Conservation (phyloP, 73 alveolate genomes). For the Stentor roeselii region DNA sequence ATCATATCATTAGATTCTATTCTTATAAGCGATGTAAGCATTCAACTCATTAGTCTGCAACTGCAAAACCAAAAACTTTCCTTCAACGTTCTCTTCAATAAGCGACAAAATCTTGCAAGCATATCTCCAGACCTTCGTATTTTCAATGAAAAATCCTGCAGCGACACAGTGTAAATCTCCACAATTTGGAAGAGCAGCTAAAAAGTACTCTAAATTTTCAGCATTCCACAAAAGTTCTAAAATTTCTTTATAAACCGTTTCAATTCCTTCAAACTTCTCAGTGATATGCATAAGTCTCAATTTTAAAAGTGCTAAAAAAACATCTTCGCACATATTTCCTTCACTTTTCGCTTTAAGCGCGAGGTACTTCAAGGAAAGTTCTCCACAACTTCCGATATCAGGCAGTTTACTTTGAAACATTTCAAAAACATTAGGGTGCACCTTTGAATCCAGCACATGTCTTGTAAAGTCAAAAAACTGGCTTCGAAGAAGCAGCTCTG, state of each 20-base stretch:
- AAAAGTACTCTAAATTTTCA: not conserved
- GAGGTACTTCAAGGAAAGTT: not conserved
- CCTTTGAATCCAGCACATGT: not conserved
- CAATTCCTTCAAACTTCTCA: not conserved
- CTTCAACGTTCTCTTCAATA: slow-evolving; percentile 1
- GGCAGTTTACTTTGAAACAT: not conserved
- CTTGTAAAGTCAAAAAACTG: slow-evolving; percentile 13
- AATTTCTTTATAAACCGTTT: not conserved
- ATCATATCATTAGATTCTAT: not conserved
- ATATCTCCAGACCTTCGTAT: not conserved
- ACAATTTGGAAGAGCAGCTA: not conserved
- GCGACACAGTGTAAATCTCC: slow-evolving; percentile 13
- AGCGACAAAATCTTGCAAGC: not conserved
- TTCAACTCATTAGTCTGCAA: not conserved
- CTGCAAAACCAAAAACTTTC: not conserved
- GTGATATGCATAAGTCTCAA: not conserved
- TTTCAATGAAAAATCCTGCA: not conserved
- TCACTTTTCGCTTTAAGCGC: slow-evolving; percentile 7
- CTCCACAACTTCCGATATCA: too few species aligned
- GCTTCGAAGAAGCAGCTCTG: not conserved
- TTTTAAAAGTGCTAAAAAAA: not conserved
- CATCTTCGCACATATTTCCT: not conserved
- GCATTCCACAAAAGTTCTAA: not conserved
- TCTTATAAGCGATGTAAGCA: slow-evolving; percentile 6
- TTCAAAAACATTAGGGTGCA: not conserved